Evolutionary conservation across 2,329 filamentous ascomycete genomes (phyloP).

Genomic region (Aspergillus arachidicola): DNA sequence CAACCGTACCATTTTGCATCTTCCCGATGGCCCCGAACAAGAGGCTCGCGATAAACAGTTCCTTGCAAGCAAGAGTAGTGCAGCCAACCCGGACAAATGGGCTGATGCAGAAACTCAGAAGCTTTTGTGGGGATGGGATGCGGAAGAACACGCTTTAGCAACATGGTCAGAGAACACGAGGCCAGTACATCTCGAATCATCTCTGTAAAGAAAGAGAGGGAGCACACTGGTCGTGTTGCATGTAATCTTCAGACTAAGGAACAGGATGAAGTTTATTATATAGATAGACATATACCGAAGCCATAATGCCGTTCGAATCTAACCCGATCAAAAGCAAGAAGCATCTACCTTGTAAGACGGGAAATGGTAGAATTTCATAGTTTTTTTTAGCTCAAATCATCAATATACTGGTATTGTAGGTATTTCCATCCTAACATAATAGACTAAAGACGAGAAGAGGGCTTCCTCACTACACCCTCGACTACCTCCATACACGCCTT

Average conservation of each 20-base stretch:
- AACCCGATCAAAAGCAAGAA: no score
- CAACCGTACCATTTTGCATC: constrained; percentile 40
- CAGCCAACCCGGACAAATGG: neutral
- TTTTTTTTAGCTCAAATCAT: no score
- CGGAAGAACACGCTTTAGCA: neutral
- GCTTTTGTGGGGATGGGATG: neutral
- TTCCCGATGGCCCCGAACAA: constrained; percentile 45
- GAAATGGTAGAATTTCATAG: no score
- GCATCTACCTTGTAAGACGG: no score
- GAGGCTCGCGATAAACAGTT: constrained; percentile 39
- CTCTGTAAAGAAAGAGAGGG: neutral
- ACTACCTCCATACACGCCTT: neutral
- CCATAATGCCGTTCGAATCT: no score
- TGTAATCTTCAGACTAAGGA: no score
- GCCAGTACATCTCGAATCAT: neutral
- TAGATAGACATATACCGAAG: no score
- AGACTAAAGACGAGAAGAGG: no score
- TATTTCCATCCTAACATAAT: no score
- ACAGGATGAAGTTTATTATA: no score
- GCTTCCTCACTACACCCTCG: neutral
- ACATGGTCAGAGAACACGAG: neutral
- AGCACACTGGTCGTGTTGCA: no score
- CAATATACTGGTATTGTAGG: no score
- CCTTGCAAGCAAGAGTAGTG: neutral
- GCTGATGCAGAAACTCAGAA: neutral